These are phyloP conservation scores for Clonostachys rhizophaga DNA, from an alignment of 2,329 filamentous ascomycete genomes.

Conservation along the genomic window DNA sequence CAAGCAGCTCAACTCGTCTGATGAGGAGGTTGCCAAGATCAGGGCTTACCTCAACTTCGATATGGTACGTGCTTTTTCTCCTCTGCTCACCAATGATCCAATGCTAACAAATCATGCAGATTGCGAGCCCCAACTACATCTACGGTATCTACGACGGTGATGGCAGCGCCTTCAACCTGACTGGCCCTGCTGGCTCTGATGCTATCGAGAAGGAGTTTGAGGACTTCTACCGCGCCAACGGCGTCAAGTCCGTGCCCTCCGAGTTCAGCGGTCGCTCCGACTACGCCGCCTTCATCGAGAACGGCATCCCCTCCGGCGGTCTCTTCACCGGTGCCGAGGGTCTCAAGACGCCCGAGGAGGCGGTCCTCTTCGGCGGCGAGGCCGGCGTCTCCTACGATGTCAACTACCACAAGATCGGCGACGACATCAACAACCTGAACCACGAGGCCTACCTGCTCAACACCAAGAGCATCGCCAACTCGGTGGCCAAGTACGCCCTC, in stretches of 20 bases:
- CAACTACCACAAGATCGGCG: conserved; percentile 40
- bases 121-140: conserved; percentile 43
- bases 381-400: conserved; percentile 43
- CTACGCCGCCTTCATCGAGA: conserved; percentile 63
- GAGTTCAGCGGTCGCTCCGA: conserved; percentile 64
- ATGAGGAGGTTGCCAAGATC: conserved; percentile 42
- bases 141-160: conserved; percentile 56
- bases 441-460: conserved; percentile 38
- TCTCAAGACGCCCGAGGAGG: conserved; percentile 57
- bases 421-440: conserved; percentile 31
- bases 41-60: conserved; percentile 53
- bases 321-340: conserved; percentile 65
- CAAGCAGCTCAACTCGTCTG: conserved; percentile 27
- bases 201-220: conserved; percentile 55
- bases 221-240: conserved; percentile 43
- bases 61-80: conserved; percentile 29
- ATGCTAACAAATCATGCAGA: conserved; percentile 12
- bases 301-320: conserved; percentile 62
- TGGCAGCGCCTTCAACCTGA: conserved; percentile 54
- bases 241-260: conserved; percentile 49
- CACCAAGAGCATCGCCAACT: conserved; percentile 34
- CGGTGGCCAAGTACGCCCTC: conserved; percentile 31
- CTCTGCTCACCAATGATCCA: not conserved
- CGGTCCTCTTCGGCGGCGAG: conserved; percentile 55
- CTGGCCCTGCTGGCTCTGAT: conserved; percentile 50